phyloP scores from a whole-genome alignment of 805 yeast genomes.

The Debaryomyces prosopidis region DNA sequence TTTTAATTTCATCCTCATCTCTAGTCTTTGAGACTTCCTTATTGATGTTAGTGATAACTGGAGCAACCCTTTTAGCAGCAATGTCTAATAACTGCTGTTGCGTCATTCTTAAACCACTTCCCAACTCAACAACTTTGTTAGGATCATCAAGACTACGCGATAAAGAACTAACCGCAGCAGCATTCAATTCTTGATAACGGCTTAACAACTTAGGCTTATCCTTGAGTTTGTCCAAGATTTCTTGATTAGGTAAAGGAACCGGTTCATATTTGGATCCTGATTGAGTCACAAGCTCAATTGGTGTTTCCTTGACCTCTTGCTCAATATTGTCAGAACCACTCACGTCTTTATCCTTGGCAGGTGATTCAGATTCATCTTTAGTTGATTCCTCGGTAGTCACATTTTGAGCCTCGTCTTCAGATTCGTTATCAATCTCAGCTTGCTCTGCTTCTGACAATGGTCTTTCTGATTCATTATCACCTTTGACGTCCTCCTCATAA shows the following conservation, averaged over 20 bases:
- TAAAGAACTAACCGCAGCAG: slow-evolving; percentile 47
- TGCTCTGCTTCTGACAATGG: neutral
- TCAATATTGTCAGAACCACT: slow-evolving; percentile 23
- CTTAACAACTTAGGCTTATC: slow-evolving; percentile 50
- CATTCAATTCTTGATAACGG: slow-evolving; percentile 50
- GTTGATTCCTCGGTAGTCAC: slow-evolving; percentile 11
- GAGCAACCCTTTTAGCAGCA: slow-evolving; percentile 56
- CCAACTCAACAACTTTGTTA: slow-evolving; percentile 49
- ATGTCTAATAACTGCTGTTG: slow-evolving; percentile 56
- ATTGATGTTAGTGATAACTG: slow-evolving; percentile 51
- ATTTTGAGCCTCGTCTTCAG: slow-evolving; percentile 15
- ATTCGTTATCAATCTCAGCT: slow-evolving; percentile 20
- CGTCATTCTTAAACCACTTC: slow-evolving; percentile 54
- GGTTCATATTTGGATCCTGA: slow-evolving; percentile 37
- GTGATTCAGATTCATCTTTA: slow-evolving; percentile 12
- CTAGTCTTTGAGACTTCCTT: slow-evolving; percentile 47
- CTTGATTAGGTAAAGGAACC: slow-evolving; percentile 35
- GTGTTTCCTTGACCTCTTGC: slow-evolving; percentile 26
- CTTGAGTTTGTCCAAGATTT: slow-evolving; percentile 36
- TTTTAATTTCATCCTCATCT: slow-evolving; percentile 43
- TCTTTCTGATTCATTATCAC: slow-evolving; percentile 6
- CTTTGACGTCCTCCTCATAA: slow-evolving; percentile 12
- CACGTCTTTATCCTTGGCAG: slow-evolving; percentile 10
- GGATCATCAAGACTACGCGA: slow-evolving; percentile 49
- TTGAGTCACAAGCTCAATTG: slow-evolving; percentile 35